Evolutionary conservation across 768 basidiomycete species (phyloP).

Genomic region (Russula griseocarnosa): DNA sequence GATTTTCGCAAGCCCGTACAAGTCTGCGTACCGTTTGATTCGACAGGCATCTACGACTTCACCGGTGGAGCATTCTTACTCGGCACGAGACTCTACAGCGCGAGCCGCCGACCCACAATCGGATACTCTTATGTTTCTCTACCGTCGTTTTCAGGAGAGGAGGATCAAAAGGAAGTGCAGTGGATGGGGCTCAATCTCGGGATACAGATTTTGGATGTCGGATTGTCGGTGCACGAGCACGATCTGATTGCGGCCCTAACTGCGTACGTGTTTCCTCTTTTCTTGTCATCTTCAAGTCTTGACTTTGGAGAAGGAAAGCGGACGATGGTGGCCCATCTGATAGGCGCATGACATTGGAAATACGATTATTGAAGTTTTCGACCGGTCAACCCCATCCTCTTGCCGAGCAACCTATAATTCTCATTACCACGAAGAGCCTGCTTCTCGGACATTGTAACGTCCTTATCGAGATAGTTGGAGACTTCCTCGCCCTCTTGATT

Average conservation of each 20-base stretch:
- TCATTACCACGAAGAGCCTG: constrained; percentile 13
- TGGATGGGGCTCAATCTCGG: constrained; percentile 14
- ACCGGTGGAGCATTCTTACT: constrained; percentile 27
- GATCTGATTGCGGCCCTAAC: constrained; percentile 25
- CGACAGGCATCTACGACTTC: constrained; percentile 29
- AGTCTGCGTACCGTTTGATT: constrained; percentile 18
- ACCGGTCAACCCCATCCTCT: constrained; percentile 24
- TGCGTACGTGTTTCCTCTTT: constrained; percentile 11
- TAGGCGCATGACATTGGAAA: constrained; percentile 15
- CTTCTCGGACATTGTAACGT: constrained; percentile 18
- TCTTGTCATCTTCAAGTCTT: neutral
- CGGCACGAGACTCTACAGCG: constrained; percentile 15
- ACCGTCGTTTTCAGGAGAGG: constrained; percentile 11
- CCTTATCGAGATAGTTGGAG: constrained; percentile 26
- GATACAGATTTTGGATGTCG: constrained; percentile 23
- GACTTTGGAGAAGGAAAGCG: constrained; percentile 8
- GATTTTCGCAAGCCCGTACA: constrained; percentile 8
- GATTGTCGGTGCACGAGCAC: constrained; percentile 25
- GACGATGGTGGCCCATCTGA: neutral
- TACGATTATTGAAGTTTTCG: constrained; percentile 23
- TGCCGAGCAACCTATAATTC: constrained; percentile 20
- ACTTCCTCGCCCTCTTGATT: constrained; percentile 22
- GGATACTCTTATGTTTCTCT: constrained; percentile 22
- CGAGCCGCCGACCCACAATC: constrained; percentile 5
- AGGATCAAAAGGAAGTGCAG: neutral